A percentile compares a stretch with the other conserved stretches of the same genome.
phyloP scores from a whole-genome alignment of 2,329 filamentous ascomycete species.

The Neopestalotiopsis rosae region DNA sequence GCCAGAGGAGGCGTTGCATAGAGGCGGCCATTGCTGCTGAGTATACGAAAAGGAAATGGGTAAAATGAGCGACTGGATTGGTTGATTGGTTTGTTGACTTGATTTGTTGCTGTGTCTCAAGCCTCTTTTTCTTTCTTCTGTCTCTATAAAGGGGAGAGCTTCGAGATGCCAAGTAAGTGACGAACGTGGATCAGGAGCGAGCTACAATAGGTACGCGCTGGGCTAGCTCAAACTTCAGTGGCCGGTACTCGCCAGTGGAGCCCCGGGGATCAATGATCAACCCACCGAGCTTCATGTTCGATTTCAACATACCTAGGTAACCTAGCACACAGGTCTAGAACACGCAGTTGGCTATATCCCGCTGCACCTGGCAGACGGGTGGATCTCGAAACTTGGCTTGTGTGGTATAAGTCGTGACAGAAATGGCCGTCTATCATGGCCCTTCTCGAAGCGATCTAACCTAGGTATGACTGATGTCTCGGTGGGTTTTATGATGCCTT shows the following conservation, averaged over 20 bases:
- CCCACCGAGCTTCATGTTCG: not conserved
- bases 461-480: constrained; percentile 6
- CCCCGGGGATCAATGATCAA: not conserved
- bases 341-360: not conserved
- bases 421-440: not conserved
- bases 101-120: constrained; percentile 4
- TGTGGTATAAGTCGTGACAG: not conserved
- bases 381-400: not conserved
- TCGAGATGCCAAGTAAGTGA: not conserved
- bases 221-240: not conserved
- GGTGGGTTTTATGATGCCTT: not conserved
- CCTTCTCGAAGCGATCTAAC: constrained; percentile 8
- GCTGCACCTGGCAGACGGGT: not conserved
- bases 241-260: constrained; percentile 3
- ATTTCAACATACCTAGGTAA: not conserved
- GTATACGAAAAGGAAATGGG: not conserved
- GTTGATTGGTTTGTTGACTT: not conserved
- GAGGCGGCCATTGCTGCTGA: constrained; percentile 26
- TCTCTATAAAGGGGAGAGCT: constrained; percentile 3
- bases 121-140: constrained; percentile 3
- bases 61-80: not conserved
- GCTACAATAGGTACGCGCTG: not conserved
- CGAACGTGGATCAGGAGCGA: not conserved
- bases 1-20: constrained; percentile 30
- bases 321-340: not conserved